These are phyloP conservation scores for Macrophomina tecta DNA, from an alignment of 2,329 filamentous ascomycete species.

Conservation along the genomic window DNA sequence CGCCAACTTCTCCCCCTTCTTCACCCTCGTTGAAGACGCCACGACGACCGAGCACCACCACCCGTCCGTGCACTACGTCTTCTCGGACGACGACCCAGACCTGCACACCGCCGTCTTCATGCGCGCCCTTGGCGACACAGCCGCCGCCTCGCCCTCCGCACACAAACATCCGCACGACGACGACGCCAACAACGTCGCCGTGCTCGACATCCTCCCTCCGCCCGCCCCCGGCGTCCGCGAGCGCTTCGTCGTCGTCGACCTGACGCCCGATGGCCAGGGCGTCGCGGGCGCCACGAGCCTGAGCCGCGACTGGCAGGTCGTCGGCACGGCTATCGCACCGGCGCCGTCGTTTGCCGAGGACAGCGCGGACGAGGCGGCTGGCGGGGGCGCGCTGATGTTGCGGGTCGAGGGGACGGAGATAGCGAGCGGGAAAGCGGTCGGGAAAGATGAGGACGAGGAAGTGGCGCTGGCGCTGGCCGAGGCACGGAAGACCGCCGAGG, in stretches of 20 bases:
- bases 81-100: constrained; percentile 87
- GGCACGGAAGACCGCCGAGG: constrained; percentile 40
- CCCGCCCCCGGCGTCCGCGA: constrained; percentile 56
- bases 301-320: constrained; percentile 74
- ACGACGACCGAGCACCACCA: constrained; percentile 78
- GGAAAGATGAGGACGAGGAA: constrained; percentile 31
- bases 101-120: constrained; percentile 71
- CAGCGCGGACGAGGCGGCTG: constrained; percentile 20
- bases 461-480: constrained; percentile 32
- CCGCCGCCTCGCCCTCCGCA: constrained; percentile 36
- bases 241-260: constrained; percentile 63
- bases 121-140: constrained; percentile 58
- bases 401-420: constrained; percentile 63
- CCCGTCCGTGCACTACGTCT: constrained; percentile 89
- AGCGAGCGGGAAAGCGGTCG: constrained; percentile 33
- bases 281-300: constrained; percentile 76
- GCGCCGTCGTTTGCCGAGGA: constrained; percentile 69
- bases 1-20: constrained; percentile 74
- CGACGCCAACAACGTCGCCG: constrained; percentile 33
- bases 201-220: constrained; percentile 51
- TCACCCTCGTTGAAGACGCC: constrained; percentile 80
- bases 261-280: constrained; percentile 51
- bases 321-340: constrained; percentile 58
- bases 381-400: constrained; percentile 60
- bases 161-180: constrained; percentile 24